phyloP scores from a whole-genome alignment of 2,329 filamentous ascomycete genomes.

The Pseudogymnoascus sp. region DNA sequence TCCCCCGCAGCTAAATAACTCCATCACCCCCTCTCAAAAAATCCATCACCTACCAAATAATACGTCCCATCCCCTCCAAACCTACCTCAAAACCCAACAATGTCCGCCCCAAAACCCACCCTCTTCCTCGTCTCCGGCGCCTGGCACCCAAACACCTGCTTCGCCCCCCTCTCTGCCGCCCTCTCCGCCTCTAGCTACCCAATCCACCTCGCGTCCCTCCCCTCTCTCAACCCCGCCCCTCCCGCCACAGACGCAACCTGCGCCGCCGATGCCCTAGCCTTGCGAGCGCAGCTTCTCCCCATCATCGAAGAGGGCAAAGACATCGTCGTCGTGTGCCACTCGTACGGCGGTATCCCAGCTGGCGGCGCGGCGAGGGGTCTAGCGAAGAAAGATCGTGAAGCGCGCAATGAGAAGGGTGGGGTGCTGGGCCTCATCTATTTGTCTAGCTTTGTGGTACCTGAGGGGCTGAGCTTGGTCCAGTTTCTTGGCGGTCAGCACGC shows the following conservation, averaged over 20 bases:
- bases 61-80: neutral
- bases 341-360: constrained; percentile 31
- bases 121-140: constrained; percentile 40
- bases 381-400: neutral
- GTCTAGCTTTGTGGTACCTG: neutral
- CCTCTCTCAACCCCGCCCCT: constrained; percentile 5
- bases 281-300: neutral
- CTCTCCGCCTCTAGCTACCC: neutral
- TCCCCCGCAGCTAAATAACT: neutral
- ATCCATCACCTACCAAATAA: neutral
- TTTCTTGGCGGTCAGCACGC: neutral
- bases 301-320: constrained; percentile 27
- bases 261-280: constrained; percentile 1
- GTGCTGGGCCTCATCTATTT: neutral
- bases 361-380: constrained; percentile 14
- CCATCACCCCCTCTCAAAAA: neutral
- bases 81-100: neutral
- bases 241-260: constrained; percentile 1
- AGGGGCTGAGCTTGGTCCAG: neutral
- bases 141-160: constrained; percentile 32
- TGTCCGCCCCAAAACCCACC: constrained; percentile 22
- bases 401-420: neutral
- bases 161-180: neutral
- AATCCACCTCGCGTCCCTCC: neutral
- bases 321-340: constrained; percentile 32